Base-by-base conservation (phyloP, 2,329 filamentous ascomycete genomes). In the Xylaria sp. region DNA sequence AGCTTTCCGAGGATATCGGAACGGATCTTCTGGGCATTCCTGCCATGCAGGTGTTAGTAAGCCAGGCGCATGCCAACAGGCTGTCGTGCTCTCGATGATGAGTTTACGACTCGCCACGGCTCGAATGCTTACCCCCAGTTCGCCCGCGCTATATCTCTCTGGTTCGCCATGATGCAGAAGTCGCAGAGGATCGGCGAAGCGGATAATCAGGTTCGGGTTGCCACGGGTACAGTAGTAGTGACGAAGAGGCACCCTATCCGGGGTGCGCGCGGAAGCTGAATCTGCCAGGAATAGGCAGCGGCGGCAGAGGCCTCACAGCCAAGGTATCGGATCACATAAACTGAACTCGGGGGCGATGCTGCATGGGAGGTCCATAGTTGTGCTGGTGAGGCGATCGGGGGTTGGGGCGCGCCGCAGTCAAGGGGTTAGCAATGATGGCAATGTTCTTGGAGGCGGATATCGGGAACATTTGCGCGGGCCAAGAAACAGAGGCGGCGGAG, bases 361-460 rank as follows among this genome's bases (percentile, higher is more conserved):
- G 69, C 68, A 74, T 70, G 68, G 72, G 78, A 75, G 72, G 76
- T 74, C 78, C 78, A 79, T 79, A 78, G 69, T 74, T 76, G 65
- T 75, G 74, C 68, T 69, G 64, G 70, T 67, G 64, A 62, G 70
- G 71, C 52, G 71, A 64, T 65, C 71, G 52, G 63, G 59, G 68
- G 69, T 66, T 71, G 57, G 66, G 60, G 71, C 62, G 73, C 71
- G 72, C 75, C 65, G 71, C 67, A 59, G 66, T 72, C 56, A 64
- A 72, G 52, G 62, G 55, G 71, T 72, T 72, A 71, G 73, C 71
- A 66, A 68, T 61, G 62, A 66, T 73, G 74, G 73, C 73, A 70
- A 73, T 75, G 64, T 76, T 59, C 58, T 60, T 67, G 73, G 64
- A 65, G 69, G 66, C 69, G 62, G 70, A 68, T 73, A 71, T 72